These are phyloP conservation scores for Microascus cirrosus DNA, from an alignment of 2,329 filamentous ascomycete species.

Conservation along the genomic window DNA sequence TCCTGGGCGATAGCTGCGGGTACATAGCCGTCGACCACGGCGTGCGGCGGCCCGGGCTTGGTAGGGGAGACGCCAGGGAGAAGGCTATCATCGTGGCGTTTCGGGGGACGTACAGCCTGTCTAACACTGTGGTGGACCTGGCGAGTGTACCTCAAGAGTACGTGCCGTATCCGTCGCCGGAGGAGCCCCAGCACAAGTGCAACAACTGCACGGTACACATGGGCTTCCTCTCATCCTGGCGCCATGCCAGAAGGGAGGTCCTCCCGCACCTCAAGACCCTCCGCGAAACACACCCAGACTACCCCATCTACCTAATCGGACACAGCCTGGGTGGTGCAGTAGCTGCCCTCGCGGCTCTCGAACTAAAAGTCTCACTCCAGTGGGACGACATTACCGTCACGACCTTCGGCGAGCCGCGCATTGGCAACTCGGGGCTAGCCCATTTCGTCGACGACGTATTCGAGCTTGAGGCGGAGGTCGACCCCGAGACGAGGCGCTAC, in stretches of 20 bases:
- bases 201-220: slow-evolving; percentile 84
- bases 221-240: slow-evolving; percentile 82
- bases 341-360: slow-evolving; percentile 74
- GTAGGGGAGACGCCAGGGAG: slow-evolving; percentile 8
- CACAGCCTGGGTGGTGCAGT: slow-evolving; percentile 91
- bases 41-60: slow-evolving; percentile 9
- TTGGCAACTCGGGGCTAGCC: slow-evolving; percentile 47
- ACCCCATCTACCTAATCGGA: slow-evolving; percentile 69
- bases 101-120: slow-evolving; percentile 85
- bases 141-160: slow-evolving; percentile 86
- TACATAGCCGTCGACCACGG: slow-evolving; percentile 82
- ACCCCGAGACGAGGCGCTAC: slow-evolving; percentile 35
- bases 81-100: slow-evolving; percentile 71
- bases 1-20: slow-evolving; percentile 84
- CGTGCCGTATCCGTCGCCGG: slow-evolving; percentile 64
- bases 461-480: slow-evolving; percentile 20
- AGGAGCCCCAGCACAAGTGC: slow-evolving; percentile 44
- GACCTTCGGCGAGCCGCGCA: slow-evolving; percentile 80
- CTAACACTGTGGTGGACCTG: slow-evolving; percentile 84
- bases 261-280: slow-evolving; percentile 54
- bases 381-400: slow-evolving; percentile 68
- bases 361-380: slow-evolving; percentile 61
- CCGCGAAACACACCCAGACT: slow-evolving; percentile 51
- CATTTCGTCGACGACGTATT: slow-evolving; percentile 45
- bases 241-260: slow-evolving; percentile 57